Evolutionary conservation across 495 filamentous ascomycete genomes (phyloP).

Genomic region (Penicillium nucicola): DNA sequence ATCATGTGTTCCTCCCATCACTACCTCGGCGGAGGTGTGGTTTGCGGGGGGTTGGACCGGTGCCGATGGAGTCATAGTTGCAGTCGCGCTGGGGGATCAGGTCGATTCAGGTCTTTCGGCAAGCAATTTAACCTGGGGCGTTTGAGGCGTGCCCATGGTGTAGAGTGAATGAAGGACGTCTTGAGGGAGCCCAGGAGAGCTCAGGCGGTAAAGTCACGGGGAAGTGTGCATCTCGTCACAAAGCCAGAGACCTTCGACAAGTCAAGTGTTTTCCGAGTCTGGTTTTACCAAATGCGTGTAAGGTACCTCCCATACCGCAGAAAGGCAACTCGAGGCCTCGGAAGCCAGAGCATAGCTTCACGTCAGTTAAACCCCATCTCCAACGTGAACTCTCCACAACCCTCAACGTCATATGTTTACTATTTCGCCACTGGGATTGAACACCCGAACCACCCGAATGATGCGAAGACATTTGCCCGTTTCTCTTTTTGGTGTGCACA

Average conservation of each 20-base stretch:
- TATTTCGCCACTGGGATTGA: conserved; percentile 5
- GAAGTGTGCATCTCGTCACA: no score
- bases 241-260: no score
- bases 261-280: no score
- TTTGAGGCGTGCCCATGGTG: conserved; percentile 24
- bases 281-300: no score
- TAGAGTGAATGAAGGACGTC: no score
- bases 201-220: not conserved
- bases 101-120: conserved; percentile 1
- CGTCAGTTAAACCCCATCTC: no score
- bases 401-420: conserved; percentile 13
- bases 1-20: conserved; percentile 21
- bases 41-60: no score
- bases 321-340: no score
- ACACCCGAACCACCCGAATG: conserved; percentile 8
- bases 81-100: not conserved
- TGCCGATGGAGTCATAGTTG: not conserved
- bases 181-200: no score
- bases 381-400: no score
- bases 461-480: not conserved
- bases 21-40: conserved; percentile 17
- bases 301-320: no score
- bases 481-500: not conserved
- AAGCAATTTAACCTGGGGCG: not conserved
- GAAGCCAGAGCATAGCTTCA: no score